phyloP scores from a whole-genome alignment of 2,329 filamentous ascomycete species.

The Monilinia aucupariae region DNA sequence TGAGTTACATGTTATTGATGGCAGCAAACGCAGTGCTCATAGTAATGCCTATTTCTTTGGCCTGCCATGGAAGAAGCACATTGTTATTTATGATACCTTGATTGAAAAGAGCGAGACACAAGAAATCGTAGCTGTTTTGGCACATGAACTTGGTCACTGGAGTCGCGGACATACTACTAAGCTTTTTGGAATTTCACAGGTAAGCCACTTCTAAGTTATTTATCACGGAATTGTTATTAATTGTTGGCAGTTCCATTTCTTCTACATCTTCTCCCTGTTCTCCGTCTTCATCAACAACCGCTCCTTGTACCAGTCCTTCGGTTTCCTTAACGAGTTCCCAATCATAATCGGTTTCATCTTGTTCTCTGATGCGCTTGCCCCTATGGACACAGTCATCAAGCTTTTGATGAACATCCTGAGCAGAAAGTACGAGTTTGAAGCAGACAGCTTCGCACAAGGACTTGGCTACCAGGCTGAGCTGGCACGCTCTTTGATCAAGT shows the following conservation, averaged over 20 bases:
- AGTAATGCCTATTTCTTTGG: conserved; percentile 96
- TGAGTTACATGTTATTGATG: conserved; percentile 92
- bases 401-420: conserved; percentile 94
- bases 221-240: conserved; percentile 29
- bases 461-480: conserved; percentile 82
- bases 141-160: conserved; percentile 97
- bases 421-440: conserved; percentile 92
- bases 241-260: conserved; percentile 68
- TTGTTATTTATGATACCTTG: conserved; percentile 97
- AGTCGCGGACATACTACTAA: conserved; percentile 90
- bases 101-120: conserved; percentile 90
- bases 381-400: conserved; percentile 92
- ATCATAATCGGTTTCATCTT: conserved; percentile 97
- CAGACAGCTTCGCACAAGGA: conserved; percentile 79
- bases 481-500: conserved; percentile 84
- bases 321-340: conserved; percentile 74
- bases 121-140: conserved; percentile 91
- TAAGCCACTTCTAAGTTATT: conserved; percentile 36
- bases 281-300: conserved; percentile 95
- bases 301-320: conserved; percentile 86
- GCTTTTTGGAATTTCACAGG: conserved; percentile 80
- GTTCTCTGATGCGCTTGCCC: conserved; percentile 92
- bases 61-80: conserved; percentile 99
- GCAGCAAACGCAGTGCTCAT: conserved; percentile 80
- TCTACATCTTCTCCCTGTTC: conserved; percentile 96